Percentiles rank a stretch among this genome's conserved stretches.
Evolutionary conservation across 441 rosid genomes (phyloP).

Genomic region (Pelargonium myrrhifolium): DNA sequence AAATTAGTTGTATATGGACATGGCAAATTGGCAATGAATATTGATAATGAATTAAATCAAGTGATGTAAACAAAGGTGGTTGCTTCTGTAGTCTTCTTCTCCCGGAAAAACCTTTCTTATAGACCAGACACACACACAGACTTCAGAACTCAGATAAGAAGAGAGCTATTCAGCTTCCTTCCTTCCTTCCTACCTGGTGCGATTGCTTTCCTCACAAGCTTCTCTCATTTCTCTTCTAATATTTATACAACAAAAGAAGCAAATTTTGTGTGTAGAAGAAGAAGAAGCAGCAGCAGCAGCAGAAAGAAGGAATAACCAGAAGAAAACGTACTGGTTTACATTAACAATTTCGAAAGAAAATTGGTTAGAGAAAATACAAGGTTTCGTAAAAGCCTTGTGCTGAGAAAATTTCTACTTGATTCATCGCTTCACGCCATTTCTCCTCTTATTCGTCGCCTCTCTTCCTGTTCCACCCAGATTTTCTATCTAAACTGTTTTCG

Average conservation of each 20-base stretch:
- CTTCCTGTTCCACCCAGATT: background rate
- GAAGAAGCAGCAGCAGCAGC: constrained; percentile 8
- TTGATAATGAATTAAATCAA: no score
- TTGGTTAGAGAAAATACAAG: constrained; percentile 18
- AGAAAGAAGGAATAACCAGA: constrained; percentile 4
- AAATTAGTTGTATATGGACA: no score
- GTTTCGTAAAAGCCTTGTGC: constrained; percentile 35
- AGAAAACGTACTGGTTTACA: constrained; percentile 11
- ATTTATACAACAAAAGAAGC: constrained; percentile 11
- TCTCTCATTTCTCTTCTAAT: constrained; percentile 23
- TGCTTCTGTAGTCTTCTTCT: no score
- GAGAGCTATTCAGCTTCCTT: constrained; percentile 30
- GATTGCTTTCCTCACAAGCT: constrained; percentile 38
- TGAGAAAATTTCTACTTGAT: constrained; percentile 19
- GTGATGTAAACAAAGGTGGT: no score
- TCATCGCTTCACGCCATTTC: constrained; percentile 18
- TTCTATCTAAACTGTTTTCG: background rate
- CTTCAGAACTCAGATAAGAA: background rate
- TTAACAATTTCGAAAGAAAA: constrained; percentile 6
- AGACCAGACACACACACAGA: no score
- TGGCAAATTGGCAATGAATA: no score
- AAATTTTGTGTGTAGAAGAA: constrained; percentile 9
- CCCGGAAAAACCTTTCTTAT: no score
- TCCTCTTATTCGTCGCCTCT: constrained; percentile 16
- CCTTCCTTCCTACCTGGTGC: constrained; percentile 23